Base-by-base conservation (phyloP, 1,139 yeast species). In the Saccharomyces hybrid region DNA sequence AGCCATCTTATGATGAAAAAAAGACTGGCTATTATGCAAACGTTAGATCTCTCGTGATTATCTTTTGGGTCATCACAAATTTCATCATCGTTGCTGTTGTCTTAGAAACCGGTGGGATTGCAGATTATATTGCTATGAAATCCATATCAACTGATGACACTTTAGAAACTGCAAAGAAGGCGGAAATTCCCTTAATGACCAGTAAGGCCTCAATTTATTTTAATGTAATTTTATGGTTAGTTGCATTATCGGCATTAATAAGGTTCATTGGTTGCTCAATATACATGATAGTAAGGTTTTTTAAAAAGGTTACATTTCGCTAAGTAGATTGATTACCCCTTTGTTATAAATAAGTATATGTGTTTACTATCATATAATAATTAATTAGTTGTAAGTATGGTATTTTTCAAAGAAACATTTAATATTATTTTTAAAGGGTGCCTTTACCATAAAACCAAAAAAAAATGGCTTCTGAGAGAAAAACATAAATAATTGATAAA, bases 51-150 rank as follows among this genome's bases (percentile, higher is more conserved):
- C 79, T 86, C 78, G 83, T 91, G 8, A 88, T 88, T 42, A 78
- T 88, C 57, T 73, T 84, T 14, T 88, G 96, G 96, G 82, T 88
- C 70, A 73, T 87, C 55, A 78, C 89, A 20, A 88, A 88, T 68
- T 85, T 86, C 57, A 77, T 83, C 25, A 75, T 88, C 50, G 80
- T 85, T 52, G 88, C 93, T 5, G 76, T 85, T 8, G 90, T 88
- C 1, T 70, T 83, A 56, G 81, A 81, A 61, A 81, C 86, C 7
- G 88, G 86, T 58, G 88, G 88, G 30, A 67, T 73, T 27, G 68
- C 70, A 27, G 70, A 73, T 49, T 67, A 62, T 54, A 51, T 57
- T 2, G 56, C 63, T 3, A 47, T 67, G 57, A 59, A 59, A 50
- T 53, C 58, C 5, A 46, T 63, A 0, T 52, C 57, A 59, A 67